Conservation (phyloP, 2,329 filamentous ascomycete genomes). For the Aspergillus floridensis region DNA sequence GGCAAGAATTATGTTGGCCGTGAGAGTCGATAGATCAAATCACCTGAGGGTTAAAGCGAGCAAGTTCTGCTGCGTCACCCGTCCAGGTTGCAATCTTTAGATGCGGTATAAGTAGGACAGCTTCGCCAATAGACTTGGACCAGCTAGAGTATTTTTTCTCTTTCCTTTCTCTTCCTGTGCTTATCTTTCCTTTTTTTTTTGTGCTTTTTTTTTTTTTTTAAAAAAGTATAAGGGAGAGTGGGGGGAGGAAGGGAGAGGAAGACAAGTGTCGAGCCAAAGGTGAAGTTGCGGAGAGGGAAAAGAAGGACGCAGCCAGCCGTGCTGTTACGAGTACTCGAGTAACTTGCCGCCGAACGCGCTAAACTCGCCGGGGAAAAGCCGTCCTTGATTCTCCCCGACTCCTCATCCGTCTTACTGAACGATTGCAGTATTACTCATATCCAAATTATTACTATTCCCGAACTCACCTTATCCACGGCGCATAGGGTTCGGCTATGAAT, state of each 20-base stretch:
- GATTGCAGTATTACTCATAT: too few relatives aligned
- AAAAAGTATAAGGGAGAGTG: background rate
- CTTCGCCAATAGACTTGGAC: background rate
- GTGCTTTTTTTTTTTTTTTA: background rate
- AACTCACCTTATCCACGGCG: background rate
- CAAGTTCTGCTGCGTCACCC: background rate
- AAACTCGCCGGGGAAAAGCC: background rate
- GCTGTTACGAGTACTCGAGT: too few relatives aligned
- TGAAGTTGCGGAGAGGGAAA: background rate
- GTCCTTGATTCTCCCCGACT: background rate
- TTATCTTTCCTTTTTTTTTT: background rate
- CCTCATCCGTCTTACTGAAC: background rate
- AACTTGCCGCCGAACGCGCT: background rate
- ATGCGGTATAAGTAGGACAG: background rate
- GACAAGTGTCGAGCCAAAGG: background rate
- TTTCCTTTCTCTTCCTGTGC: background rate
- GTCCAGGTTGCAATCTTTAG: background rate
- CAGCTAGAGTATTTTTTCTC: background rate
- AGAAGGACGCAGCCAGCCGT: too few relatives aligned
- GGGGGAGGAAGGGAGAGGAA: background rate
- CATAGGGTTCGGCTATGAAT: conserved; percentile 5
- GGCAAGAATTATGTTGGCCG: background rate
- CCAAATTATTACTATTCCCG: too few relatives aligned
- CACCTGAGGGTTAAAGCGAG: background rate
- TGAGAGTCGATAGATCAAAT: background rate